phyloP scores from a whole-genome alignment of 495 filamentous ascomycete genomes.

The Saxispiralis lemnorum region DNA sequence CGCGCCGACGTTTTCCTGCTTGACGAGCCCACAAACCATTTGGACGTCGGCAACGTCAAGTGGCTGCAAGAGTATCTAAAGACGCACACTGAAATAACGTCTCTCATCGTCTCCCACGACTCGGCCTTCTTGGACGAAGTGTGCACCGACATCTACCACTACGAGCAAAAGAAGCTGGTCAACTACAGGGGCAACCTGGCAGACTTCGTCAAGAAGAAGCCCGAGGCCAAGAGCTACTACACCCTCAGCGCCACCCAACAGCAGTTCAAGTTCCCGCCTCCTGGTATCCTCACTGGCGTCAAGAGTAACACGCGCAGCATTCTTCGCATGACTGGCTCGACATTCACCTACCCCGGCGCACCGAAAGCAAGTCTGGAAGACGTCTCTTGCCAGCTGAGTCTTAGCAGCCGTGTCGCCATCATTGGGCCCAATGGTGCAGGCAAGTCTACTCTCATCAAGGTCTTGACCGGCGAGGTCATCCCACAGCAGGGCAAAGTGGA shows the following conservation, averaged over 20 bases:
- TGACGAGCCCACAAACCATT: slow-evolving; percentile 97
- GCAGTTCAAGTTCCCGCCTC: slow-evolving; percentile 94
- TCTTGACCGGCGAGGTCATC: slow-evolving; percentile 87
- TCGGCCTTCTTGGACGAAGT: slow-evolving; percentile 92
- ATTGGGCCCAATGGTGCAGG: slow-evolving; percentile 96
- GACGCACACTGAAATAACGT: slow-evolving; percentile 88
- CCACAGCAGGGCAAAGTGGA: slow-evolving; percentile 79
- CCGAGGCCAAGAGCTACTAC: slow-evolving; percentile 98
- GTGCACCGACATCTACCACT: slow-evolving; percentile 98
- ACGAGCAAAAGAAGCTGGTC: slow-evolving; percentile 91
- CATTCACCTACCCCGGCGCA: slow-evolving; percentile 76
- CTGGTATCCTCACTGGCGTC: slow-evolving; percentile 84
- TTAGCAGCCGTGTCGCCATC: slow-evolving; percentile 87
- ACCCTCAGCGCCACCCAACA: slow-evolving; percentile 77
- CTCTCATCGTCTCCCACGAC: slow-evolving; percentile 95
- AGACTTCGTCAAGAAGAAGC: slow-evolving; percentile 75
- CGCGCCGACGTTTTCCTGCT: slow-evolving; percentile 87
- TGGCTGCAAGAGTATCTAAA: slow-evolving; percentile 95
- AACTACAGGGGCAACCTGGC: slow-evolving; percentile 90
- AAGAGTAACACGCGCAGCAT: slow-evolving; percentile 87
- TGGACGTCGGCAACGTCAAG: slow-evolving; percentile 88
- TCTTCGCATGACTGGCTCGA: slow-evolving; percentile 80
- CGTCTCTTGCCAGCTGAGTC: slow-evolving; percentile 65
- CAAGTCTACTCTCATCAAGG: slow-evolving; percentile 95
- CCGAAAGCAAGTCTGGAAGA: slow-evolving; percentile 73